Evolutionary conservation across 768 basidiomycete species (phyloP).

Genomic region (Tricholoma bakamatsutake): DNA sequence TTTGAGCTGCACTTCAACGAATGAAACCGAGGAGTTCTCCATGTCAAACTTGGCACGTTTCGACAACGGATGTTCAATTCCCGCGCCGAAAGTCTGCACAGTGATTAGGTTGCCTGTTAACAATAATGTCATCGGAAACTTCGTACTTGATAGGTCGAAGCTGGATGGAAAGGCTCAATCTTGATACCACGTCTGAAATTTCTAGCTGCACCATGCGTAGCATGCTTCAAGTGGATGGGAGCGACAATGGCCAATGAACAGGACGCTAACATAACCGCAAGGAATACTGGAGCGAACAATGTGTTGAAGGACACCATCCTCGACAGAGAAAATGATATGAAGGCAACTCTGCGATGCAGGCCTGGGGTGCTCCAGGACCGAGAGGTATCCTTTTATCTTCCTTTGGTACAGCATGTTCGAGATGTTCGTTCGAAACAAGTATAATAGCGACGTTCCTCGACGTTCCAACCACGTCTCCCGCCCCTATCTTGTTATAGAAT

Average conservation of each 20-base stretch:
- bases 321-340: neutral
- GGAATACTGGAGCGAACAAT: constrained; percentile 23
- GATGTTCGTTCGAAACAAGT: too few relatives aligned
- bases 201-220: constrained; percentile 24
- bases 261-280: constrained; percentile 24
- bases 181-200: constrained; percentile 23
- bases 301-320: constrained; percentile 23
- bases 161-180: constrained; percentile 32
- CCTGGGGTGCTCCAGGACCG: neutral
- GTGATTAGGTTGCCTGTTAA: constrained; percentile 2
- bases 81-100: constrained; percentile 24
- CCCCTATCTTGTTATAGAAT: too few relatives aligned
- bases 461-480: too few relatives aligned
- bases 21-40: constrained; percentile 21
- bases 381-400: neutral
- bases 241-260: constrained; percentile 20
- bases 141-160: constrained; percentile 30
- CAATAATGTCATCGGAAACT: too few relatives aligned
- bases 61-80: constrained; percentile 25
- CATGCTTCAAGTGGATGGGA: constrained; percentile 23
- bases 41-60: constrained; percentile 18
- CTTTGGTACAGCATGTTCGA: too few relatives aligned
- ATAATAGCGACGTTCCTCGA: too few relatives aligned
- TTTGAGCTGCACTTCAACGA: constrained; percentile 18
- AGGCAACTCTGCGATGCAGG: neutral